Evolutionary conservation across 108 stramenopile species (phyloP).

Genomic region (Nitzschia sp.): DNA sequence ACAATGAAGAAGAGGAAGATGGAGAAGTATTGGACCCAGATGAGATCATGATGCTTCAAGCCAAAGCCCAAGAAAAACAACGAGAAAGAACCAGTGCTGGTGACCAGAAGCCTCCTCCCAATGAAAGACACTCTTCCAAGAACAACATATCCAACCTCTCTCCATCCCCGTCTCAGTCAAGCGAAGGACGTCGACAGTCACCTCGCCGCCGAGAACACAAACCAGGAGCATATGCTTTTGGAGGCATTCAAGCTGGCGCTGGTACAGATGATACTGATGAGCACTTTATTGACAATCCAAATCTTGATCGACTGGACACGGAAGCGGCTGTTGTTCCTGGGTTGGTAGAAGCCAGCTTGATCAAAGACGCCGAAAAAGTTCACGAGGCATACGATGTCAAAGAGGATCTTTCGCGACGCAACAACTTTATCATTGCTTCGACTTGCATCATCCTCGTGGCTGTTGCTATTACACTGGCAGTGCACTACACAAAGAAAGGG

Average conservation of each 20-base stretch:
- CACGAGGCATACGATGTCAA: slow-evolving; percentile 1
- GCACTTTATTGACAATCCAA: background rate
- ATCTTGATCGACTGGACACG: background rate
- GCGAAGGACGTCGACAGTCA: background rate
- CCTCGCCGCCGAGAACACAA: background rate
- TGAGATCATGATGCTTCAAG: too few relatives aligned
- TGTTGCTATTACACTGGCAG: background rate
- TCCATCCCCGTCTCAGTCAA: background rate
- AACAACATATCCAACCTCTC: background rate
- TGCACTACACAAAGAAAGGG: background rate
- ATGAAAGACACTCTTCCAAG: background rate
- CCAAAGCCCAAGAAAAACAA: too few relatives aligned
- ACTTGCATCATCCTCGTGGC: background rate
- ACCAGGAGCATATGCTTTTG: slow-evolving; percentile 2
- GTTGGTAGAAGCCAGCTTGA: slow-evolving; percentile 2
- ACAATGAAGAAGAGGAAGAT: too few relatives aligned
- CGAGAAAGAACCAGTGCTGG: too few relatives aligned
- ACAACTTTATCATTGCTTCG: slow-evolving; percentile 1
- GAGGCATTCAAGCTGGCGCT: background rate
- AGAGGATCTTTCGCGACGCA: background rate
- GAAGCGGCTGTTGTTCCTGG: background rate
- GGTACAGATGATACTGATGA: background rate
- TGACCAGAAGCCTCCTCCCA: too few relatives aligned
- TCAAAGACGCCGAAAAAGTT: slow-evolving; percentile 5
- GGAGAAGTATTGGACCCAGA: too few relatives aligned